Evolutionary conservation across 345 rosid genomes (phyloP).

Genomic region (Leavenworthia alabamica): DNA sequence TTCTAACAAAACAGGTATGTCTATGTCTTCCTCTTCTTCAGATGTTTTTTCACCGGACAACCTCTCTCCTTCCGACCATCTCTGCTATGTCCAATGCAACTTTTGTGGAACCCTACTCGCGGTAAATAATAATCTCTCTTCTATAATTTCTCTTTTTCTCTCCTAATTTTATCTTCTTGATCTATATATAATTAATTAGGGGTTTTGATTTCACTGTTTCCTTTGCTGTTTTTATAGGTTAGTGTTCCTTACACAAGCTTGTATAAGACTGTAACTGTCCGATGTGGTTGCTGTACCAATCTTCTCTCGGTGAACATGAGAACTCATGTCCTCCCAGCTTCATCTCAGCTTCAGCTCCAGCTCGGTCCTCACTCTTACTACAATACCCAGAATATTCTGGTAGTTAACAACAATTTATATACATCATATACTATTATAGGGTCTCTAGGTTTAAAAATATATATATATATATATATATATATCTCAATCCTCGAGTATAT

Average conservation of each 20-base stretch:
- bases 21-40: slow-evolving; percentile 61
- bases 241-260: slow-evolving; percentile 93
- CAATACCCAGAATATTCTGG: slow-evolving; percentile 67
- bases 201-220: neutral
- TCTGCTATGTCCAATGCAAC: slow-evolving; percentile 97
- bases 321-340: slow-evolving; percentile 53
- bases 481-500: neutral
- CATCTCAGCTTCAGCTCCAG: slow-evolving; percentile 63
- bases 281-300: slow-evolving; percentile 94
- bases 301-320: slow-evolving; percentile 83
- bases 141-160: neutral
- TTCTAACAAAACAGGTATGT: slow-evolving; percentile 25
- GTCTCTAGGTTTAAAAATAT: too few species aligned
- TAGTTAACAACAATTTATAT: slow-evolving; percentile 13
- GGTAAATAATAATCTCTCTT: slow-evolving; percentile 31
- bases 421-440: neutral
- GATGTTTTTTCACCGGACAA: slow-evolving; percentile 82
- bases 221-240: slow-evolving; percentile 46
- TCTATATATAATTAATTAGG: neutral
- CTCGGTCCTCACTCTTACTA: slow-evolving; percentile 70
- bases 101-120: slow-evolving; percentile 88
- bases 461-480: too few species aligned
- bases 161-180: neutral
- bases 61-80: slow-evolving; percentile 89
- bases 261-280: slow-evolving; percentile 90